Evolutionary conservation across 78 protist genomes (phyloP).

Genomic region (Anaeramoeba flamelloides): DNA sequence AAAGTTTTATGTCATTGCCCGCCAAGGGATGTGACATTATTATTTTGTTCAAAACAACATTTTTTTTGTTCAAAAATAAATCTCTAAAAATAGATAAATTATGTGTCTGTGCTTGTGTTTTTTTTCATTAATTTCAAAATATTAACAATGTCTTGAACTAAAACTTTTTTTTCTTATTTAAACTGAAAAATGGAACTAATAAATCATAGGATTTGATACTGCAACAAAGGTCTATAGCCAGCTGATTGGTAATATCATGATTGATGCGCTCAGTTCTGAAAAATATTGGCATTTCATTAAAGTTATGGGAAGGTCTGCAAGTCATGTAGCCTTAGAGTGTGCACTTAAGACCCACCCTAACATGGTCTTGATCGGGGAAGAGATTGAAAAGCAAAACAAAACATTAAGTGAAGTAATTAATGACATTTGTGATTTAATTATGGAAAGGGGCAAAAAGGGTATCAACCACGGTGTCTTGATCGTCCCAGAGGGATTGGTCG

Average conservation of each 20-base stretch:
- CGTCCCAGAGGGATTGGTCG: slow-evolving; percentile 24
- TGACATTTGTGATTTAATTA: slow-evolving; percentile 21
- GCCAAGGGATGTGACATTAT: no score
- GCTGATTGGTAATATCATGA: slow-evolving; percentile 28
- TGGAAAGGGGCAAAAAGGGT: slow-evolving; percentile 8
- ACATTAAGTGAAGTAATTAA: neutral
- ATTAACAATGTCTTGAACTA: no score
- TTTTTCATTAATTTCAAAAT: no score
- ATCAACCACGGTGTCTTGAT: slow-evolving; percentile 25
- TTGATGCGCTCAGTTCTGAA: slow-evolving; percentile 17
- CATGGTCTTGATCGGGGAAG: slow-evolving; percentile 29
- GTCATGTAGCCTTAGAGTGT: slow-evolving; percentile 40
- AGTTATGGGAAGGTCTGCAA: slow-evolving; percentile 48
- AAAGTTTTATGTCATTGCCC: no score
- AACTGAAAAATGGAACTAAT: no score
- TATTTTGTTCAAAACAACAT: no score
- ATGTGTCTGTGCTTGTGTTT: no score
- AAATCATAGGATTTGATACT: no score
- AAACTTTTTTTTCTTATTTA: no score
- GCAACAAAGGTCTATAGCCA: slow-evolving; percentile 30
- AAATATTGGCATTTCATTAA: slow-evolving; percentile 38
- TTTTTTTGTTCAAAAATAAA: no score
- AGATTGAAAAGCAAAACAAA: slow-evolving; percentile 6
- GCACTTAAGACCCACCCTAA: slow-evolving; percentile 39
- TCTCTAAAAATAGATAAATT: no score